Evolutionary conservation across 192 early-diverging fungal genomes (phyloP).

Genomic region (Coemansia umbellata): DNA sequence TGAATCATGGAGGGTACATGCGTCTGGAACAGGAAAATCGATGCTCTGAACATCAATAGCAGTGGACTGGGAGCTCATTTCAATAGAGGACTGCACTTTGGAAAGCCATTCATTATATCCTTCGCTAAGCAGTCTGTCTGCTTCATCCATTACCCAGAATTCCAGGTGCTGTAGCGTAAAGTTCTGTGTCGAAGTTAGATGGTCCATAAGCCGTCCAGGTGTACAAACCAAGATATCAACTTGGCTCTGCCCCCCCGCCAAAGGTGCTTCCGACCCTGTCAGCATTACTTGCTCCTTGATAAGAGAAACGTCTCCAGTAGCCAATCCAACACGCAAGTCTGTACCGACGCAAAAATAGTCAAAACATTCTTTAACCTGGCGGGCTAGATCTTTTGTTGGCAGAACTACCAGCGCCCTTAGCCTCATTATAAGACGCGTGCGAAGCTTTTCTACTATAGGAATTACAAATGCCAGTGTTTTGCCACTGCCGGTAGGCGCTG

Average conservation of each 20-base stretch:
- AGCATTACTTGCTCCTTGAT: constrained; percentile 62
- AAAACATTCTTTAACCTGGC: constrained; percentile 85
- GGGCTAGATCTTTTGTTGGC: constrained; percentile 89
- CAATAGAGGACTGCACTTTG: constrained; percentile 61
- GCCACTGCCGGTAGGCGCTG: constrained; percentile 92
- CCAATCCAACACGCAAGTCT: constrained; percentile 65
- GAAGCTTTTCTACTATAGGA: constrained; percentile 84
- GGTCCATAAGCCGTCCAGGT: constrained; percentile 92
- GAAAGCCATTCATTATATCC: constrained; percentile 90
- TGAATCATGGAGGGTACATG: constrained; percentile 14
- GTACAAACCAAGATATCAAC: constrained; percentile 92
- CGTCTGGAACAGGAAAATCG: constrained; percentile 9
- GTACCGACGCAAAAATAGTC: constrained; percentile 74
- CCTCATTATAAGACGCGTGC: constrained; percentile 68
- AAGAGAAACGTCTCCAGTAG: constrained; percentile 76
- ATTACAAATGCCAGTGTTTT: constrained; percentile 96
- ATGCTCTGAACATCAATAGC: background rate
- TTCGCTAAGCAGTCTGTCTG: constrained; percentile 89
- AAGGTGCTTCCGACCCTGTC: constrained; percentile 19
- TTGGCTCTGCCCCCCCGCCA: constrained; percentile 58
- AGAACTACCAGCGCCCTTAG: constrained; percentile 86
- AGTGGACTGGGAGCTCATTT: background rate
- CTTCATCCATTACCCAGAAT: constrained; percentile 94
- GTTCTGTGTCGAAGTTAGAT: constrained; percentile 74
- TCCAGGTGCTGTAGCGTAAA: constrained; percentile 90